Conservation (phyloP, 2,329 filamentous ascomycete species). For the Escovopsis sp. region DNA sequence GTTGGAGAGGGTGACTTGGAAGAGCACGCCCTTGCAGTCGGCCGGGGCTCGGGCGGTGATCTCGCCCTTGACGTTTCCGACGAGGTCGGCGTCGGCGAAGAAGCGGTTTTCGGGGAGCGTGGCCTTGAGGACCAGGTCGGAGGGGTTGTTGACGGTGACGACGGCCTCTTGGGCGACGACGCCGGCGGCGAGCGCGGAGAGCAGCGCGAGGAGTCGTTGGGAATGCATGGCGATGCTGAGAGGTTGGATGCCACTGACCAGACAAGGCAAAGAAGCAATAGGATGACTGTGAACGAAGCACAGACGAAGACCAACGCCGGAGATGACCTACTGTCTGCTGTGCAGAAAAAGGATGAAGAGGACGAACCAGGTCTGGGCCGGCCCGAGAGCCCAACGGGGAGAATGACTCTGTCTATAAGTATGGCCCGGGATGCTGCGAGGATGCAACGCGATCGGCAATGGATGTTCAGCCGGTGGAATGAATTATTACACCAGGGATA, state of each 20-base stretch:
- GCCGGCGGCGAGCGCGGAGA: slow-evolving; percentile 16
- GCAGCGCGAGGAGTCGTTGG: slow-evolving; percentile 9
- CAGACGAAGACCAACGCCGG: too few species aligned
- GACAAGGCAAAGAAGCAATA: too few species aligned
- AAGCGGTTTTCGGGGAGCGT: slow-evolving; percentile 37
- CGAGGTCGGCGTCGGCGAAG: slow-evolving; percentile 30
- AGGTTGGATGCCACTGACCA: neutral
- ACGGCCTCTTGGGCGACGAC: slow-evolving; percentile 29
- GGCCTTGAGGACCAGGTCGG: slow-evolving; percentile 38
- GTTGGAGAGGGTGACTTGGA: slow-evolving; percentile 41
- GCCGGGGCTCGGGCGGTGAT: slow-evolving; percentile 31
- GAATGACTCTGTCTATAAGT: too few species aligned
- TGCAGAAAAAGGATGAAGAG: too few species aligned
- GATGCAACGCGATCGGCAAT: too few species aligned
- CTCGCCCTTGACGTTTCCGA: slow-evolving; percentile 39
- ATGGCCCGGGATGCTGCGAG: too few species aligned
- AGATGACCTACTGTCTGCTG: too few species aligned
- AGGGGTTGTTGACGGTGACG: slow-evolving; percentile 39
- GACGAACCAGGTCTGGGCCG: too few species aligned
- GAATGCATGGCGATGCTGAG: slow-evolving; percentile 1
- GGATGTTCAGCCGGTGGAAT: too few species aligned
- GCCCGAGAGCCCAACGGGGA: too few species aligned
- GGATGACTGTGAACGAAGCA: too few species aligned
- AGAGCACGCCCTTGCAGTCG: slow-evolving; percentile 39
- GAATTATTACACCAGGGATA: too few species aligned